These are phyloP conservation scores for Yamadazyma sp. DNA, from an alignment of 805 yeast species.

Conservation along the genomic window DNA sequence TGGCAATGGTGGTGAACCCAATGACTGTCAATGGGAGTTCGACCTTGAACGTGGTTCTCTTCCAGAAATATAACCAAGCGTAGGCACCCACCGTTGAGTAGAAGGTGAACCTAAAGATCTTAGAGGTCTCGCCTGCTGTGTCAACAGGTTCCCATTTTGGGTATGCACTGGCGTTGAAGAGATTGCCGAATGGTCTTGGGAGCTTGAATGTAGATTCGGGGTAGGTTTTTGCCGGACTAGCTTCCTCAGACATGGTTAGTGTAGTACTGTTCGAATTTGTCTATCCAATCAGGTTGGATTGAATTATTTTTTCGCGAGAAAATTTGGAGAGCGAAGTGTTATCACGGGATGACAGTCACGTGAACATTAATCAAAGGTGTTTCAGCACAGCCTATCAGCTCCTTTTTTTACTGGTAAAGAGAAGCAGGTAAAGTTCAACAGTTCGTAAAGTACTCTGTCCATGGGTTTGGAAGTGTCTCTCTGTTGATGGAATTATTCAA, in stretches of 20 bases:
- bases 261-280: too few species aligned
- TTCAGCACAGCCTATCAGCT: too few species aligned
- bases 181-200: conserved; percentile 43
- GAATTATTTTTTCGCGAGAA: conserved; percentile 4
- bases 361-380: too few species aligned
- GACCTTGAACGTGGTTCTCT: conserved; percentile 42
- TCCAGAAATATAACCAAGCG: conserved; percentile 45
- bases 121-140: conserved; percentile 50
- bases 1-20: conserved; percentile 50
- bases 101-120: conserved; percentile 47
- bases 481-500: too few species aligned
- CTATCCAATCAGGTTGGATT: conserved; percentile 10
- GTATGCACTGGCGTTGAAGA: conserved; percentile 39
- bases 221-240: conserved; percentile 1
- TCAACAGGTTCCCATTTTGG: conserved; percentile 55
- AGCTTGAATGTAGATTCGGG: conserved; percentile 43
- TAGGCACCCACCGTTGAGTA: conserved; percentile 51
- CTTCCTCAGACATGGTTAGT: too few species aligned
- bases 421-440: too few species aligned
- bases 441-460: too few species aligned
- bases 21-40: conserved; percentile 40
- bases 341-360: too few species aligned
- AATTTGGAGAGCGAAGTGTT: too few species aligned
- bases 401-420: too few species aligned
- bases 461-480: too few species aligned